Percentiles rank a stretch among this genome's conserved stretches.
phyloP scores from a whole-genome alignment of 2,329 filamentous ascomycete genomes.

The Ophiostoma novo-ulmi region DNA sequence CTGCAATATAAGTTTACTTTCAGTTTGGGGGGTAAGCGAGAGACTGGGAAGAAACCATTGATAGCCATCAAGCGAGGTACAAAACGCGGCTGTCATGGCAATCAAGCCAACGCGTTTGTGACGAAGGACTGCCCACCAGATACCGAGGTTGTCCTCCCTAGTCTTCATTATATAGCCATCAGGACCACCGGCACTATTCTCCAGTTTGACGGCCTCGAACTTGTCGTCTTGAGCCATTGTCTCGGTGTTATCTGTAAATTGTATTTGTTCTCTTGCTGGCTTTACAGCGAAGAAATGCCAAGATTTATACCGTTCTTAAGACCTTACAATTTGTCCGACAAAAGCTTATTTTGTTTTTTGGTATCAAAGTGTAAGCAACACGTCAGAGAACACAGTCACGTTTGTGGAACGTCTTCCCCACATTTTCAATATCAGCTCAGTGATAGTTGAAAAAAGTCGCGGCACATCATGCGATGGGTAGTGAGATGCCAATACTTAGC shows the following conservation, averaged over 20 bases:
- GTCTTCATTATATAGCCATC: slow-evolving; percentile 23
- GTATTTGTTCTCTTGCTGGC: background rate
- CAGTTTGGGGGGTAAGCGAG: background rate
- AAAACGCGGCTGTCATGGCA: slow-evolving; percentile 40
- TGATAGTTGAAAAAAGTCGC: too few species aligned
- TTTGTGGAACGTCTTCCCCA: background rate
- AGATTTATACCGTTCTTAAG: background rate
- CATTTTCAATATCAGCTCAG: background rate
- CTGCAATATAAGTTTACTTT: slow-evolving; percentile 5
- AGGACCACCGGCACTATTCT: background rate
- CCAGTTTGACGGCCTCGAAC: background rate
- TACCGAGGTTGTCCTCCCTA: slow-evolving; percentile 35
- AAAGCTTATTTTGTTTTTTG: background rate
- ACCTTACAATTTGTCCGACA: background rate
- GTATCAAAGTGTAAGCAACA: background rate
- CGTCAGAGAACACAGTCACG: background rate
- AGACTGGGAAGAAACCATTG: slow-evolving; percentile 24
- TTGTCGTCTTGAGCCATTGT: background rate
- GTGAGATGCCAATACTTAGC: background rate
- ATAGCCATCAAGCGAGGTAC: slow-evolving; percentile 36
- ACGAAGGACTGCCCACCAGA: slow-evolving; percentile 37
- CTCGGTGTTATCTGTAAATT: background rate
- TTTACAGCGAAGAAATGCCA: background rate
- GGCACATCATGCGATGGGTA: background rate
- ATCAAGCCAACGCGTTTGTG: slow-evolving; percentile 37